Conservation (phyloP, 192 early-diverging fungal genomes). For the Chytriomyces sp. region DNA sequence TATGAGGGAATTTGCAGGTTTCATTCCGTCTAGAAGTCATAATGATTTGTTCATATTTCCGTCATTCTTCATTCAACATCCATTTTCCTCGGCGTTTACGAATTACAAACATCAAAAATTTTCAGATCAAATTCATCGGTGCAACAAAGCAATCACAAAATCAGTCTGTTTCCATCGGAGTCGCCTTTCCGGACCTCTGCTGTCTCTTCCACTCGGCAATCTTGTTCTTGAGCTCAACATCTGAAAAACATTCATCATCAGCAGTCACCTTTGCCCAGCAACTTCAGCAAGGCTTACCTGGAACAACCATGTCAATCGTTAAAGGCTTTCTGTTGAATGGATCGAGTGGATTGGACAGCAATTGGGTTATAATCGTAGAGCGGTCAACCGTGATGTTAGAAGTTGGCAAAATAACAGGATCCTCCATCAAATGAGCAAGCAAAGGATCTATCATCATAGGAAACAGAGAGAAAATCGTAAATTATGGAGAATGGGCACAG, state of each 20-base stretch:
- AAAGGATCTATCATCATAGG: constrained; percentile 76
- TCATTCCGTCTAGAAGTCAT: too few species aligned
- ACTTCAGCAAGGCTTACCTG: constrained; percentile 58
- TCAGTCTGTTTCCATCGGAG: constrained; percentile 34
- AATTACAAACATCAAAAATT: too few species aligned
- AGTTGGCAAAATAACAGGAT: constrained; percentile 90
- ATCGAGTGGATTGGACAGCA: constrained; percentile 86
- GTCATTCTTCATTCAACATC: too few species aligned
- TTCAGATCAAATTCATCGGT: too few species aligned
- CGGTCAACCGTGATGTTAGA: constrained; percentile 82
- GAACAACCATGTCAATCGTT: constrained; percentile 83
- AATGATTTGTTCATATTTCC: too few species aligned
- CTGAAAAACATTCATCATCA: constrained; percentile 35
- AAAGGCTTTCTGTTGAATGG: constrained; percentile 93
- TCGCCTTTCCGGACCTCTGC: constrained; percentile 25
- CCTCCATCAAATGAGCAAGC: constrained; percentile 84
- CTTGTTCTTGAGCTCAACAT: constrained; percentile 58
- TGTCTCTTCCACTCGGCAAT: constrained; percentile 56
- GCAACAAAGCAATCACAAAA: too few species aligned
- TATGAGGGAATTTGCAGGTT: too few species aligned
- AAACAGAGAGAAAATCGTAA: constrained; percentile 15
- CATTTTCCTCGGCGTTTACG: too few species aligned
- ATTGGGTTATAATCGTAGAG: constrained; percentile 84
- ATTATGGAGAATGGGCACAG: neutral
- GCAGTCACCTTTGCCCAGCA: neutral